Base-by-base conservation (phyloP, 164 flowering plant genomes). In the Brasenia schreberi region DNA sequence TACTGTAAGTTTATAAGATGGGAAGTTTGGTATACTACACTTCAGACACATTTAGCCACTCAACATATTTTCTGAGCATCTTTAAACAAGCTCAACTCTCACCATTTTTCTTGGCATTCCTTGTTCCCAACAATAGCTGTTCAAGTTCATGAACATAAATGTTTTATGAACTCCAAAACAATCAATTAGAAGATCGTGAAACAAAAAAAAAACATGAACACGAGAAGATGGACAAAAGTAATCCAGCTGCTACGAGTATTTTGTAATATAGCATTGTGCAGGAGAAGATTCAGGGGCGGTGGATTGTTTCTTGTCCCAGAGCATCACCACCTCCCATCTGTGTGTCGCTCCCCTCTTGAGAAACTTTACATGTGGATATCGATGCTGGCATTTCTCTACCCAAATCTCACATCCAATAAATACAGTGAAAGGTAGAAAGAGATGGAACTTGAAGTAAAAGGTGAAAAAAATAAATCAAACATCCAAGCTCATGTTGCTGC, bases 401-500 rank as follows among this genome's bases (percentile, higher is more conserved):
- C 56, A 49, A 9, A 14, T 49, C 56, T 49, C 56, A 49, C 56
- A 49, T 49, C 16, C 56, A 49, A 49, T 14, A 49, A 49, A 49
- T 14, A 49, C 56, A 49, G 16, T 49, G 56, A 49, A 49, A 49
- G 56, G 56, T 9, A 14, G 56, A 49, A 49, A 9, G 9, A 49
- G 16, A 14, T 49, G 56, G 27, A 61, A 61, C 3, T 18, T 61
- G 63, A 61, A 61, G 33, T 33, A 33, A 33, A 33, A 33, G 39
- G 39, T 3, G 39, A 33, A 33, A 33, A 33, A 61, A 61, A n/a
- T 7, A 61, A 23, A 18, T 6, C 5, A 62, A 43, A 67, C 76
- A 74, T 79, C 66, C 78, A 79, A 45, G 72, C 81, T 49, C 53
- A 11, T 42, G 59, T 62, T 10, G 6, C 42, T 1, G 62, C 23